Base-by-base conservation (phyloP, 306 rosid species). In the Albizia julibrissin region DNA sequence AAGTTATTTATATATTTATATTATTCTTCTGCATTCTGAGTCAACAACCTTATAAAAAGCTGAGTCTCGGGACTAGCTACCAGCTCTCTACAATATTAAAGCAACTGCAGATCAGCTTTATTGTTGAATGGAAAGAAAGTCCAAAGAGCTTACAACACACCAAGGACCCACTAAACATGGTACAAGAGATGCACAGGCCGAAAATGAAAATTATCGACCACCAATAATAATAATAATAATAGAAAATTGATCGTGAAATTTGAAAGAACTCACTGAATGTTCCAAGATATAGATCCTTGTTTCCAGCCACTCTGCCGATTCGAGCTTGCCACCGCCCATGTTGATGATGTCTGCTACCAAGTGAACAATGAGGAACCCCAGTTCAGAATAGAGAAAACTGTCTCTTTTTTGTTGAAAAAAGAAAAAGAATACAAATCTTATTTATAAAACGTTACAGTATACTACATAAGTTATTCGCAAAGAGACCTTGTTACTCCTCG, bases 301-400 rank as follows among this genome's bases (percentile, higher is more conserved):
- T 92, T 59, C 97, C 97, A 65, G 97, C 97, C 65, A 92, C 95
- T 75, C 95, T 89, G 10, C 95, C 97, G 19, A 91, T 93, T 84
- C 97, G 87, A 74, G 97, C 97, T 83, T 93, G 97, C 97, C 97
- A 91, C 75, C 97, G 82, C 80, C 97, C 97, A 85, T 93, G 94
- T 78, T 93, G 97, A 86, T 93, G 97, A 76, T 93, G 97, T 75
- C 97, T 93, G 91, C 81, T 66, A 86, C 40, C 62, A 44, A 79
- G 54, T 52, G 73, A 67, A 77, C 29, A 4, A 65, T 29, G 69
- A 64, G 69, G n/a, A 84, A 72, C 72, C 43, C 4, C 6, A 80
- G 19, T 80, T 64, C 70, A 74, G 78, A 74, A 33, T 31, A 72
- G 66, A 64, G 65, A 11, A 64, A 16, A 8, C 14, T 18, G n/a